phyloP scores from a whole-genome alignment of 2,329 filamentous ascomycete genomes.

The Nigrograna mackinnonii region DNA sequence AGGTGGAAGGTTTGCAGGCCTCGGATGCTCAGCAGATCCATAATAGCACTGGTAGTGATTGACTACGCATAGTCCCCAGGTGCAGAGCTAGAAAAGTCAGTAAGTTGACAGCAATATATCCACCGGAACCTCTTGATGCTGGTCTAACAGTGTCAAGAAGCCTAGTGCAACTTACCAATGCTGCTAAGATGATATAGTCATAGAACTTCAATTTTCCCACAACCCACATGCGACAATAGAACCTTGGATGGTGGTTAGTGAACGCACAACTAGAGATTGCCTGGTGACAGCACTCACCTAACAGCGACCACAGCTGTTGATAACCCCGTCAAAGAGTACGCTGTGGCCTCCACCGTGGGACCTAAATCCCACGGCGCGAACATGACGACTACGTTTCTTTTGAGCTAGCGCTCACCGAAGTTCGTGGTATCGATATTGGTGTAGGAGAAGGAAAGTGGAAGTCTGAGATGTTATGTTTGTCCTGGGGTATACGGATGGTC shows the following conservation, averaged over 20 bases:
- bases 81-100: conserved; percentile 19
- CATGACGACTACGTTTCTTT: too few relatives aligned
- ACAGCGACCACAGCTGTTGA: conserved; percentile 22
- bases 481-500: too few relatives aligned
- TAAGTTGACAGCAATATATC: too few relatives aligned
- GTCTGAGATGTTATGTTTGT: too few relatives aligned
- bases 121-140: too few relatives aligned
- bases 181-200: conserved; percentile 24
- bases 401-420: too few relatives aligned
- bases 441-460: too few relatives aligned
- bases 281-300: conserved; percentile 11
- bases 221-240: conserved; percentile 28
- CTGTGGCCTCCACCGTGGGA: conserved; percentile 22
- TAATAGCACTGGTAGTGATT: conserved; percentile 30
- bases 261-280: not conserved
- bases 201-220: conserved; percentile 24
- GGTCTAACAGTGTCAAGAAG: not conserved
- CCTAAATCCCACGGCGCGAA: conserved; percentile 21
- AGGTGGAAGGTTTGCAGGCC: conserved; percentile 2
- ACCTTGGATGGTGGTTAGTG: conserved; percentile 11
- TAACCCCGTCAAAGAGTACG: conserved; percentile 20
- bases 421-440: too few relatives aligned
- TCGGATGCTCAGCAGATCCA: conserved; percentile 19
- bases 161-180: conserved; percentile 17
- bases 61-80: conserved; percentile 29